Percentiles rank a stretch among this genome's conserved stretches.
phyloP scores from a whole-genome alignment of 208 protist genomes.

The Naegleria gruberi region DNA sequence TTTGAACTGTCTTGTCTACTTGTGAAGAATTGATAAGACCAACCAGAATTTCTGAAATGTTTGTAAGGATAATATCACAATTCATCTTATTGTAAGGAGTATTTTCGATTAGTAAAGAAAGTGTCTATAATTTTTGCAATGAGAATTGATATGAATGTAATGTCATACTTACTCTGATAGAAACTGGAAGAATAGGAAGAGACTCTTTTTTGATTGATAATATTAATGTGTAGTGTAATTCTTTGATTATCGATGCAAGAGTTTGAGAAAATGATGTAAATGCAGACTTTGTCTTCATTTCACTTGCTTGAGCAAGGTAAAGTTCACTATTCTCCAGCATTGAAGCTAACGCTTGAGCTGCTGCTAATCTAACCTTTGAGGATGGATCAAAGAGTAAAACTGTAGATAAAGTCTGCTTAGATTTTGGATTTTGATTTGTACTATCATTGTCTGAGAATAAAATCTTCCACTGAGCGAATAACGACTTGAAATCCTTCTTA shows the following conservation, averaged over 20 bases:
- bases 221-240: background rate
- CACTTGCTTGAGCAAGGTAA: background rate
- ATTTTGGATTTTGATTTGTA: background rate
- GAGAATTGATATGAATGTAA: background rate
- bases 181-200: background rate
- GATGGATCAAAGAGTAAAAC: background rate
- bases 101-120: background rate
- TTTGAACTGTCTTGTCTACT: background rate
- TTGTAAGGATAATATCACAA: background rate
- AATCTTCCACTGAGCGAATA: background rate
- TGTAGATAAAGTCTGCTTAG: background rate
- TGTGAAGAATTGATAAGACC: background rate
- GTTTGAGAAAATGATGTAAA: slow-evolving; percentile 10
- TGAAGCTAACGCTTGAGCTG: background rate
- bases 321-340: background rate
- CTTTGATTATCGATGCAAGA: background rate
- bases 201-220: background rate
- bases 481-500: background rate
- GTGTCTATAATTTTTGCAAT: background rate
- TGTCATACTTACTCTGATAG: background rate
- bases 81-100: background rate
- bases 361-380: background rate
- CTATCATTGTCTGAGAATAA: background rate
- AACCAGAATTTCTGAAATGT: background rate
- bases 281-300: background rate